Percentiles rank a stretch among this genome's conserved stretches.
These are phyloP conservation scores for Vishniacozyma victoriae DNA, from an alignment of 768 basidiomycete genomes.

Conservation along the genomic window DNA sequence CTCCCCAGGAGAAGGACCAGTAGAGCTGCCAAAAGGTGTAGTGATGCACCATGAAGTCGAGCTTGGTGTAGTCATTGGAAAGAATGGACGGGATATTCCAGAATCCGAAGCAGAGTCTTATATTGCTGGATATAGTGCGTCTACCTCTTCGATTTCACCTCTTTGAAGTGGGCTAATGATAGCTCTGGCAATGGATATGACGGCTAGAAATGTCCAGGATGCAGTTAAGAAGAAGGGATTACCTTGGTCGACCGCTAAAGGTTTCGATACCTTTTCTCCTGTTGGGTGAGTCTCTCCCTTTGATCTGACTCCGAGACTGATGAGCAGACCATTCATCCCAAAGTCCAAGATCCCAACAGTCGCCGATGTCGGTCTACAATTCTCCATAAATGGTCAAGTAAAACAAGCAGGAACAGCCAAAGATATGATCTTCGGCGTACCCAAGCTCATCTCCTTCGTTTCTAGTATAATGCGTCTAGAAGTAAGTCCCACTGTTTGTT, in stretches of 20 bases:
- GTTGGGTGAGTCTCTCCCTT: slow-evolving; percentile 57
- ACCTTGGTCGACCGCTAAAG: slow-evolving; percentile 97
- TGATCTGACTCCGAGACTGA: neutral
- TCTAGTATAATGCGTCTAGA: slow-evolving; percentile 97
- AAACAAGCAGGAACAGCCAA: slow-evolving; percentile 80
- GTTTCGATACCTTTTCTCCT: slow-evolving; percentile 94
- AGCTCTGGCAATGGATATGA: slow-evolving; percentile 96
- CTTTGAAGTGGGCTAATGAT: neutral
- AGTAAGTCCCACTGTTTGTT: slow-evolving; percentile 49
- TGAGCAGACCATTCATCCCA: slow-evolving; percentile 70
- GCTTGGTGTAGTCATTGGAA: slow-evolving; percentile 93
- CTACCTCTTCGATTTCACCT: neutral
- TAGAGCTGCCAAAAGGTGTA: slow-evolving; percentile 82
- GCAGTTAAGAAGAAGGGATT: slow-evolving; percentile 84
- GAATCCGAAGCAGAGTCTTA: slow-evolving; percentile 65
- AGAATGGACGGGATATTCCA: slow-evolving; percentile 73
- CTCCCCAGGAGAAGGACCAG: slow-evolving; percentile 59
- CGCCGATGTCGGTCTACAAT: slow-evolving; percentile 66
- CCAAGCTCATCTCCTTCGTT: slow-evolving; percentile 77
- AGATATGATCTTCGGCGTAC: slow-evolving; percentile 91
- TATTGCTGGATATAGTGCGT: slow-evolving; percentile 83
- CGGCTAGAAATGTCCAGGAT: slow-evolving; percentile 90
- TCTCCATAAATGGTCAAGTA: slow-evolving; percentile 75
- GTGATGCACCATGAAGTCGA: slow-evolving; percentile 93
- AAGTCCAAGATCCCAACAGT: slow-evolving; percentile 64